Evolutionary conservation across 768 basidiomycete species (phyloP).

Genomic region (Mycena latifolia): DNA sequence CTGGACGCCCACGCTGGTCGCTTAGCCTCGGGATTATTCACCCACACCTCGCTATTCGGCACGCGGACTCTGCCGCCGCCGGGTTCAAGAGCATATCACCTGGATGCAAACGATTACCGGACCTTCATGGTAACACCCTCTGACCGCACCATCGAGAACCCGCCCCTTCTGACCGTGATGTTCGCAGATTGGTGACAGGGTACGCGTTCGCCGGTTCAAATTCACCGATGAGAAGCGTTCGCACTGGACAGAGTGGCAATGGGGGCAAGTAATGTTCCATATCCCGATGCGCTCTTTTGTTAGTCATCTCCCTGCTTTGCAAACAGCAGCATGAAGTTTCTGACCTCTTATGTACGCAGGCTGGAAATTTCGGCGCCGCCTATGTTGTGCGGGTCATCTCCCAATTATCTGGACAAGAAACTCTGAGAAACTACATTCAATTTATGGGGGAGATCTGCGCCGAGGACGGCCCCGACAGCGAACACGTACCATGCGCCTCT

Average conservation of each 20-base stretch:
- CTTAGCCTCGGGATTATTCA: slow-evolving; percentile 1
- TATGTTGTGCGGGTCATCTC: slow-evolving; percentile 5
- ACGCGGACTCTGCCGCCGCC: slow-evolving; percentile 15
- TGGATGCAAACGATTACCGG: slow-evolving; percentile 10
- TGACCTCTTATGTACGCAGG: background rate
- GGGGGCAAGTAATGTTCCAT: slow-evolving; percentile 13
- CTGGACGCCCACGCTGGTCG: background rate
- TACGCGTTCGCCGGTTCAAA: slow-evolving; percentile 29
- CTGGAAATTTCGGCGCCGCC: slow-evolving; percentile 22
- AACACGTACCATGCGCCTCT: background rate
- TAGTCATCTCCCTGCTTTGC: background rate
- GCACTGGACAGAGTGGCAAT: slow-evolving; percentile 26
- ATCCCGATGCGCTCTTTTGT: slow-evolving; percentile 21
- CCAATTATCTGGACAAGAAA: slow-evolving; percentile 4
- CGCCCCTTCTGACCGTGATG: background rate
- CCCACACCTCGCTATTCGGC: slow-evolving; percentile 19
- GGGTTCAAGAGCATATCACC: slow-evolving; percentile 3
- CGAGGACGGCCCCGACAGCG: background rate
- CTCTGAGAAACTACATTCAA: slow-evolving; percentile 7
- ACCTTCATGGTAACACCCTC: background rate
- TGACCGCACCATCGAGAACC: background rate
- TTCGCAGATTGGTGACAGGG: slow-evolving; percentile 18
- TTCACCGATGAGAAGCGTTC: background rate
- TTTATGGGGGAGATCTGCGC: slow-evolving; percentile 26
- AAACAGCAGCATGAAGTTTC: background rate